Evolutionary conservation across 2,329 filamentous ascomycete species (phyloP).

Genomic region (Calonectria honghensis): DNA sequence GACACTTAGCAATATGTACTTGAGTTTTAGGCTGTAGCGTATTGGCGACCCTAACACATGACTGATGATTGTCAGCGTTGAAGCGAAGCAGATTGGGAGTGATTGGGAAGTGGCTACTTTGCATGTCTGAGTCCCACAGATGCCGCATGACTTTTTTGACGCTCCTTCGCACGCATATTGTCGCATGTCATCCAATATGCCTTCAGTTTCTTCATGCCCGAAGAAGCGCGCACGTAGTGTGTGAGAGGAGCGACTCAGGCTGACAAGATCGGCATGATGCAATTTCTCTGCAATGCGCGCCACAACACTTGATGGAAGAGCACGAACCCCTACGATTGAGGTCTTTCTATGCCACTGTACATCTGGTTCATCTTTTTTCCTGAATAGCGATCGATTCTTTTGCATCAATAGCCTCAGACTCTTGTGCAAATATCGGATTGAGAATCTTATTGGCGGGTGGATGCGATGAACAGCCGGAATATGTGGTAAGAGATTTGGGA

Average conservation of each 20-base stretch:
- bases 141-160: slow-evolving; percentile 4
- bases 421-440: neutral
- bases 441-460: slow-evolving; percentile 3
- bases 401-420: neutral
- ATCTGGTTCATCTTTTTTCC: too few species aligned
- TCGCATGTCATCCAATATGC: neutral
- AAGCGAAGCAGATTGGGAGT: neutral
- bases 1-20: neutral
- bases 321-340: neutral
- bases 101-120: neutral
- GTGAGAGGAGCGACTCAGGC: slow-evolving; percentile 1
- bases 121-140: slow-evolving; percentile 16
- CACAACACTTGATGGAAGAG: neutral
- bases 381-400: neutral
- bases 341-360: neutral
- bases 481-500: neutral
- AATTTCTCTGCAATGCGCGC: slow-evolving; percentile 11
- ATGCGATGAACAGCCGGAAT: neutral
- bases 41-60: neutral
- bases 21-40: neutral
- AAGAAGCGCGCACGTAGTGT: neutral
- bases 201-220: neutral
- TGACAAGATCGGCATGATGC: slow-evolving; percentile 5
- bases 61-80: neutral
- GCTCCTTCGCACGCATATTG: neutral